A percentile compares a stretch with the other conserved stretches of the same genome.
phyloP scores from a whole-genome alignment of 177 flowering plant genomes.

The Vitis hybrid region DNA sequence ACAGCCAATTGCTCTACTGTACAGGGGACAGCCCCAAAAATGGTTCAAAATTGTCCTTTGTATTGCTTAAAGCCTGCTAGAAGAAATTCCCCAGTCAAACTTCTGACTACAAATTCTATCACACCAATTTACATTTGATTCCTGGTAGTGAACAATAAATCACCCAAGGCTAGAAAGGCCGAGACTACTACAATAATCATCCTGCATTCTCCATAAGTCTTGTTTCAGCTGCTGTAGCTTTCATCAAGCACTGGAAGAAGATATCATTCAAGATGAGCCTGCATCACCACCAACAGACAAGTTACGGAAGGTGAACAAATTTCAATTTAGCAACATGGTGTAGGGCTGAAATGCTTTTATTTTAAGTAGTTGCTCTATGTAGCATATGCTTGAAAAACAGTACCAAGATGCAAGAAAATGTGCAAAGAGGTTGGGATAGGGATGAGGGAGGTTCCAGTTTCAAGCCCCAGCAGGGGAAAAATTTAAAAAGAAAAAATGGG shows the following conservation, averaged over 20 bases:
- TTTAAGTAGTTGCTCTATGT: no score
- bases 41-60: background rate
- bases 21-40: background rate
- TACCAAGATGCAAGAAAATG: no score
- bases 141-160: background rate
- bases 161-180: fast-evolving
- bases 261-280: background rate
- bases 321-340: fast-evolving
- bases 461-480: no score
- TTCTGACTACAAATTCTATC: background rate
- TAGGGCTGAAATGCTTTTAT: no score
- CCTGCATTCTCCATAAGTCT: background rate
- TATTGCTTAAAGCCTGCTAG: background rate
- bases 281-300: background rate
- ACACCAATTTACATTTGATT: background rate
- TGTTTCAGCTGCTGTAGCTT: background rate
- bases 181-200: background rate
- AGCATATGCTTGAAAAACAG: no score
- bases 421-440: no score
- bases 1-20: background rate
- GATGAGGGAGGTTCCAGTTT: no score
- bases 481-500: no score
- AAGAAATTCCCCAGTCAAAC: background rate
- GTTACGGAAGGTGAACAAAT: background rate
- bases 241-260: background rate